Base-by-base conservation (phyloP, 2,329 filamentous ascomycete genomes). In the Stemphylium beticola region DNA sequence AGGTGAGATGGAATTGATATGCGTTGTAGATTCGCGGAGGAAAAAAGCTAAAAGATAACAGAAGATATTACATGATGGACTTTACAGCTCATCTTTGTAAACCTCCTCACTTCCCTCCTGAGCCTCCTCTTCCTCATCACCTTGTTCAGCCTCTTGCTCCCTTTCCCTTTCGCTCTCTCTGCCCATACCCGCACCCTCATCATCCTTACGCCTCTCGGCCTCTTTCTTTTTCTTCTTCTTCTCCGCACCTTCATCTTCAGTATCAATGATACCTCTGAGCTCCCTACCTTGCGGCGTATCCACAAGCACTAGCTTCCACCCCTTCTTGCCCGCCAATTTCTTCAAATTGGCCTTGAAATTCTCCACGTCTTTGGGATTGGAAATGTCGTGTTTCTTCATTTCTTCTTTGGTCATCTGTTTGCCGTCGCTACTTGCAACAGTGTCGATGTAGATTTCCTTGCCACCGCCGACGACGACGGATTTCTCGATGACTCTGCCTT, bases 241-340 rank as follows among this genome's bases (percentile, higher is more conserved):
- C 58, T 77, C 73, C 9, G 81, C 79, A 0, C 84, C 80, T 1
- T 84, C 82, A 2, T 81, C 81, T 11, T 84, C 82, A 1, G 78
- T 77, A 24, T 88, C 86, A 14, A 93, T 83, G 37, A 90, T 85
- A 0, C 88, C 90, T 39, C 88, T 79, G 36, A 93, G 84, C 69
- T 92, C 88, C 57, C 85, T 78, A 18, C 81, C 81, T 4, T 84
- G 82, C 1, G 87, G 84, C 10, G 85, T 81, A 66, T 95, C 89
- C 1, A 95, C 85, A 12, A 95, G 81, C 74, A 95, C 90, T 55
- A 96, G 78, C 66, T 87, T 89, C 92, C 92, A 96, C 14, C 86
- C 86, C 61, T 87, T 84, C 7, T 88, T 86, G 2, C 86, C 84
- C 0, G 91, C 90, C 36, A 90, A 70, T 65, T 86, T 83, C 69